Evolutionary conservation across 768 basidiomycete species (phyloP).

Genomic region (Tricholoma terreum): DNA sequence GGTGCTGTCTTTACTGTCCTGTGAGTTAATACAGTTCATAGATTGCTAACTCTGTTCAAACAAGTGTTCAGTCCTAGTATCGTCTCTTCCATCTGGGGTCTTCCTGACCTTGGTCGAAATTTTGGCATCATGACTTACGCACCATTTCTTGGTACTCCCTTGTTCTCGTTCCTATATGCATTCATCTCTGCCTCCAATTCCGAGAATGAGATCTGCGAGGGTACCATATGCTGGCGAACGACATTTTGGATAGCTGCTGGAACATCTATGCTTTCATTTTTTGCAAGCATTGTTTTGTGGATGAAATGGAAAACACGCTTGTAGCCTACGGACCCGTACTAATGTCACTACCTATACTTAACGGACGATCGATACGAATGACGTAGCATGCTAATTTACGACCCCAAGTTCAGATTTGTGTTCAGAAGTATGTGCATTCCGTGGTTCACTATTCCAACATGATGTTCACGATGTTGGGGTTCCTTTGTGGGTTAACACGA

Average conservation of each 20-base stretch:
- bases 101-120: constrained; percentile 68
- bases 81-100: constrained; percentile 69
- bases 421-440: too few species aligned
- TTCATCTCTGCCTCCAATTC: constrained; percentile 56
- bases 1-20: constrained; percentile 69
- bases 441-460: too few species aligned
- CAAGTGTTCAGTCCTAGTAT: constrained; percentile 57
- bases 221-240: constrained; percentile 58
- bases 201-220: constrained; percentile 46
- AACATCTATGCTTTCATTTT: constrained; percentile 43
- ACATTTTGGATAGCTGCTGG: constrained; percentile 58
- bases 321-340: constrained; percentile 24
- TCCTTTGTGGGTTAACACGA: too few species aligned
- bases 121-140: constrained; percentile 74
- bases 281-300: constrained; percentile 53
- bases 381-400: too few species aligned
- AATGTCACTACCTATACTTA: too few species aligned
- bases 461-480: too few species aligned
- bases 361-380: too few species aligned
- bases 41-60: constrained; percentile 1
- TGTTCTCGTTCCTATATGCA: constrained; percentile 80
- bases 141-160: constrained; percentile 69
- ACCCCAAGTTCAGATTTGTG: too few species aligned
- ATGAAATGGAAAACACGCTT: constrained; percentile 57
- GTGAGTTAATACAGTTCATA: constrained; percentile 38